These are phyloP conservation scores for Tetrapisispora nanseiensis DNA, from an alignment of 805 yeast species.

Conservation along the genomic window DNA sequence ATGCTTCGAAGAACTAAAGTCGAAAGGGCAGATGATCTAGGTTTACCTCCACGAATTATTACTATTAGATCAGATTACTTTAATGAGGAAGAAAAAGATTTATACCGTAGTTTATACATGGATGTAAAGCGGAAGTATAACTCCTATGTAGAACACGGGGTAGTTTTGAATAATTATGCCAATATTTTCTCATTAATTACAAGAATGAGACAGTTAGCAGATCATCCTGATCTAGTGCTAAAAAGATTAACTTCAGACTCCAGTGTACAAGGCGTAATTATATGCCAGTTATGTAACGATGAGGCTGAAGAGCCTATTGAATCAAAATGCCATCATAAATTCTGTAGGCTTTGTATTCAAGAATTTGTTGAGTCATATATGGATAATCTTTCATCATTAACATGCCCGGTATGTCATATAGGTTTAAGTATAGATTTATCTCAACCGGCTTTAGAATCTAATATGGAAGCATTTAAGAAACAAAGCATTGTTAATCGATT, in stretches of 20 bases:
- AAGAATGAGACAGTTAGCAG: conserved; percentile 95
- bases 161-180: conserved; percentile 91
- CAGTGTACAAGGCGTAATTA: conserved; percentile 40
- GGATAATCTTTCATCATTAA: conserved; percentile 48
- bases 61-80: conserved; percentile 79
- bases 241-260: conserved; percentile 45
- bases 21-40: conserved; percentile 95
- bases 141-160: conserved; percentile 92
- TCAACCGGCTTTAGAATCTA: conserved; percentile 73
- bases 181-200: conserved; percentile 93
- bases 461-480: conserved; percentile 41
- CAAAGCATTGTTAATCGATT: conserved; percentile 76
- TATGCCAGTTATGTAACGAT: conserved; percentile 92
- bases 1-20: conserved; percentile 93
- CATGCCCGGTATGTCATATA: conserved; percentile 95
- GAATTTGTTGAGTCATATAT: conserved; percentile 78
- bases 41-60: conserved; percentile 91
- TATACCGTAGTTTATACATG: conserved; percentile 77
- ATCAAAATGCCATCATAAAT: conserved; percentile 86
- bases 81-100: conserved; percentile 90
- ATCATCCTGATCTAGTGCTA: conserved; percentile 92
- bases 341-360: conserved; percentile 84
- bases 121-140: conserved; percentile 82
- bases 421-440: conserved; percentile 82
- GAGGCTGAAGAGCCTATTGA: conserved; percentile 97